A percentile compares a stretch with the other conserved stretches of the same genome.
Conservation (phyloP, 2,329 filamentous ascomycete genomes). For the Decorospora gaudefroyi region DNA sequence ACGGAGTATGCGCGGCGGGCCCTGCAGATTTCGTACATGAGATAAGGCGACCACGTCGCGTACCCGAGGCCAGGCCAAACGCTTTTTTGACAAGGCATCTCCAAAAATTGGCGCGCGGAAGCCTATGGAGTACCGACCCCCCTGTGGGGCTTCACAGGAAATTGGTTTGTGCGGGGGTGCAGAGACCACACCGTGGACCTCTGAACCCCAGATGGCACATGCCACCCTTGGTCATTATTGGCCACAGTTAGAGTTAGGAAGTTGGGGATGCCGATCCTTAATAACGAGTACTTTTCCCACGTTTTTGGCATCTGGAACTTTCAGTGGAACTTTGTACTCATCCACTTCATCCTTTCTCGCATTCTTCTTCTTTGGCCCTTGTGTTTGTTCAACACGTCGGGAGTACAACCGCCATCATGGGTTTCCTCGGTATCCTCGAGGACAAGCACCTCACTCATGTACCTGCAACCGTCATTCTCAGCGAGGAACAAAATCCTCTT, state of each 20-base stretch:
- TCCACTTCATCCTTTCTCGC: not conserved
- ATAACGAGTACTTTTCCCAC: slow-evolving; percentile 14
- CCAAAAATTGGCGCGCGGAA: slow-evolving; percentile 14
- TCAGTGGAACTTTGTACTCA: not conserved
- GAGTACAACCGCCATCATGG: slow-evolving; percentile 27
- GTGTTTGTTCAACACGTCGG: not conserved
- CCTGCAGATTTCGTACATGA: slow-evolving; percentile 7
- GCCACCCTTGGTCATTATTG: slow-evolving; percentile 6
- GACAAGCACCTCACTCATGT: slow-evolving; percentile 43
- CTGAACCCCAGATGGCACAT: slow-evolving; percentile 10
- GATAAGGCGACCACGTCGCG: no score
- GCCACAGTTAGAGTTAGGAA: not conserved
- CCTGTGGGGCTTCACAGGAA: slow-evolving; percentile 21
- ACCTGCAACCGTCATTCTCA: slow-evolving; percentile 42
- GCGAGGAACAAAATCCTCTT: slow-evolving; percentile 26
- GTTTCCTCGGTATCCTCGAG: slow-evolving; percentile 42
- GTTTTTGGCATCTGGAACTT: not conserved
- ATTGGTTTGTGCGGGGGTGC: slow-evolving; percentile 16
- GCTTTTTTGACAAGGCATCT: slow-evolving; percentile 7
- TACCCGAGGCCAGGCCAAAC: slow-evolving; percentile 7
- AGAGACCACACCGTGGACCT: slow-evolving; percentile 12
- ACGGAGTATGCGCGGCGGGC: slow-evolving; percentile 2
- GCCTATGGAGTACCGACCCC: slow-evolving; percentile 7
- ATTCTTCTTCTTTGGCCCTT: not conserved
- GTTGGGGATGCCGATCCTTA: slow-evolving; percentile 11